A percentile compares a stretch with the other conserved stretches of the same genome.
Evolutionary conservation across 2,329 filamentous ascomycete species (phyloP).

Genomic region (Phialophora verrucosa): DNA sequence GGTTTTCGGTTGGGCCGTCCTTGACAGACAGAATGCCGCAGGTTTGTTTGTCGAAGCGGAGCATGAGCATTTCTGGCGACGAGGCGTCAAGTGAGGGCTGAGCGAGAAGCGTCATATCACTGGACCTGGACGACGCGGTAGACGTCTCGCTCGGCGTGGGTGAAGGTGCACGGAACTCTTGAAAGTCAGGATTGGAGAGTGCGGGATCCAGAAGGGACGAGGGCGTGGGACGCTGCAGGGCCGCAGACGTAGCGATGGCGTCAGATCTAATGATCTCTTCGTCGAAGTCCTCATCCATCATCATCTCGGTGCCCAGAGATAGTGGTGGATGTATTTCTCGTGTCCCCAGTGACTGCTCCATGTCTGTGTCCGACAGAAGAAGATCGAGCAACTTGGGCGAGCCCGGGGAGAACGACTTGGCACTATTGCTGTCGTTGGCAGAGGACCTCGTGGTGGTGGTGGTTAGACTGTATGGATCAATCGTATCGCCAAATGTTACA

Average conservation of each 20-base stretch:
- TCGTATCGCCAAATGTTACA: slow-evolving; percentile 22
- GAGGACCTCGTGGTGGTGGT: slow-evolving; percentile 40
- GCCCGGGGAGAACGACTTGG: slow-evolving; percentile 49
- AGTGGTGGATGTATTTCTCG: slow-evolving; percentile 41
- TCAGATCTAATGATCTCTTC: slow-evolving; percentile 59
- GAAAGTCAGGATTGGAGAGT: slow-evolving; percentile 17
- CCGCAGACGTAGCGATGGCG: slow-evolving; percentile 24
- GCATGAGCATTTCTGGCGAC: slow-evolving; percentile 66
- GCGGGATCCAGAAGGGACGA: slow-evolving; percentile 9
- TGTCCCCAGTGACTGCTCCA: slow-evolving; percentile 49
- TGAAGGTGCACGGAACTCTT: slow-evolving; percentile 40
- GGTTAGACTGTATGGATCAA: slow-evolving; percentile 46
- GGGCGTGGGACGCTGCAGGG: slow-evolving; percentile 13
- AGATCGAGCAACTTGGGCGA: slow-evolving; percentile 57
- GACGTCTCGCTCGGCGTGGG: slow-evolving; percentile 46
- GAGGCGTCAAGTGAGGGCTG: slow-evolving; percentile 57
- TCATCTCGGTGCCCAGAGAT: slow-evolving; percentile 39
- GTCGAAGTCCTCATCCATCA: slow-evolving; percentile 58
- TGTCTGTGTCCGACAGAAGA: slow-evolving; percentile 53
- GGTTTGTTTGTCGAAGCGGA: slow-evolving; percentile 69
- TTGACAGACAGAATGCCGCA: slow-evolving; percentile 75
- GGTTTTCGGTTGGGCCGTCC: slow-evolving; percentile 71
- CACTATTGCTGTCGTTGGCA: slow-evolving; percentile 40
- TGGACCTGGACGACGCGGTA: slow-evolving; percentile 41
- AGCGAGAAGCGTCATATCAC: slow-evolving; percentile 36